Base-by-base conservation (phyloP, 805 yeast species). In the Lachancea fermentati region DNA sequence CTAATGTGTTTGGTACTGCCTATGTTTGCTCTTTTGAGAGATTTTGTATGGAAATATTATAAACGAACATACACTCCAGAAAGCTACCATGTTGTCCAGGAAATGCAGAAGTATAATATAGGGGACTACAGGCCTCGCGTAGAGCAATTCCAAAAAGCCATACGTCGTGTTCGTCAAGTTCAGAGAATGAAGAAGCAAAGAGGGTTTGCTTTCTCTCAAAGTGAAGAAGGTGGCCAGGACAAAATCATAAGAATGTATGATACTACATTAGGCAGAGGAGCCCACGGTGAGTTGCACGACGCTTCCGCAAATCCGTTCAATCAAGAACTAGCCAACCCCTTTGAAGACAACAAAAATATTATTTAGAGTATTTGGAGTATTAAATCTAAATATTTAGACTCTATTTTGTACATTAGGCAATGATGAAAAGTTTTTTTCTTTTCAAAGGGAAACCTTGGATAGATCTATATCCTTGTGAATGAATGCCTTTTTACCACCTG, bases 201-300 rank as follows among this genome's bases (percentile, higher is more conserved):
- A 65, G 99, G 99, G 4, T 93, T 86, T 71, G 99, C 99, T 1
- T 93, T 93, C 55, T 88, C 97, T 5, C 97, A 93, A 63, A 88
- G 85, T 34, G 96, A 87, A 48, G 96, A 85, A 59, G 65, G 67
- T 39, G 95, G 95, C 28, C 96, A 89, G 65, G 96, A 88, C 50
- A 80, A 81, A 57, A 76, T 93, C 45, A 82, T 93, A 36, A 76
- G 97, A 54, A 86, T 94, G 69, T 93, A 93, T 55, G 98, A 93
- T 62, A 91, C 97, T 3, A 91, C 97, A 1, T 81, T 83, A 63
- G 72, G 77, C 53, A 75, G 89, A 63, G 89, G 89, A 15, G 74
- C 66, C n/a, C 79, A 77, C 55, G 91, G 89, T 34, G 81, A 76
- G 50, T 55, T 73, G 64, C 68, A 63, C 32, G 72, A 68, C 48